Conservation (phyloP, 129 eudicot genomes). For the Flaveria trinervia region DNA sequence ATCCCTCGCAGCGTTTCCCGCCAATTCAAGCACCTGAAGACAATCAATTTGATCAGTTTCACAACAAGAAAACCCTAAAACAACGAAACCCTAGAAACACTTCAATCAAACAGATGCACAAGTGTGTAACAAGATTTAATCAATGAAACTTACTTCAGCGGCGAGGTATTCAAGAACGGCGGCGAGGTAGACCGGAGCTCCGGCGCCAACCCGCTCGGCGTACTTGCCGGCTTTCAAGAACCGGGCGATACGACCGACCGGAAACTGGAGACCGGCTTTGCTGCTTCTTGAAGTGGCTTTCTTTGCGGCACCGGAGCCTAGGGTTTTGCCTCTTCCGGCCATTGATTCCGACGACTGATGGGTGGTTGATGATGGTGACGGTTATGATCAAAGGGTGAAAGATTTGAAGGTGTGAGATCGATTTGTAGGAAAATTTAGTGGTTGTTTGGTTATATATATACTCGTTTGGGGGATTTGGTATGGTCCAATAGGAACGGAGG, state of each 20-base stretch:
- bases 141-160: constrained; percentile 34
- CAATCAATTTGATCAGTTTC: neutral
- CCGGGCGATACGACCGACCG: constrained; percentile 48
- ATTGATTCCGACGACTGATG: neutral
- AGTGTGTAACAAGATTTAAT: neutral
- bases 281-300: constrained; percentile 44
- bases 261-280: constrained; percentile 47
- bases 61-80: neutral
- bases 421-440: neutral
- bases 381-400: neutral
- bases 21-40: constrained; percentile 38
- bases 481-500: constrained; percentile 36
- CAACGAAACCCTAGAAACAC: constrained; percentile 20
- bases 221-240: constrained; percentile 44
- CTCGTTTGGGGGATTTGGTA: neutral
- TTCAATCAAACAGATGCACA: neutral
- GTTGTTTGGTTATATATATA: constrained; percentile 33
- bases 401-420: neutral
- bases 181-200: constrained; percentile 46
- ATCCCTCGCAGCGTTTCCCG: constrained; percentile 46
- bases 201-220: constrained; percentile 45
- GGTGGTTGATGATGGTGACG: neutral
- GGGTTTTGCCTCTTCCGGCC: constrained; percentile 44
- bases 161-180: constrained; percentile 46
- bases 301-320: constrained; percentile 40